Percentiles rank a stretch among this genome's conserved stretches.
Conservation (phyloP, 768 basidiomycete genomes). For the Phaeolepiota aurea region DNA sequence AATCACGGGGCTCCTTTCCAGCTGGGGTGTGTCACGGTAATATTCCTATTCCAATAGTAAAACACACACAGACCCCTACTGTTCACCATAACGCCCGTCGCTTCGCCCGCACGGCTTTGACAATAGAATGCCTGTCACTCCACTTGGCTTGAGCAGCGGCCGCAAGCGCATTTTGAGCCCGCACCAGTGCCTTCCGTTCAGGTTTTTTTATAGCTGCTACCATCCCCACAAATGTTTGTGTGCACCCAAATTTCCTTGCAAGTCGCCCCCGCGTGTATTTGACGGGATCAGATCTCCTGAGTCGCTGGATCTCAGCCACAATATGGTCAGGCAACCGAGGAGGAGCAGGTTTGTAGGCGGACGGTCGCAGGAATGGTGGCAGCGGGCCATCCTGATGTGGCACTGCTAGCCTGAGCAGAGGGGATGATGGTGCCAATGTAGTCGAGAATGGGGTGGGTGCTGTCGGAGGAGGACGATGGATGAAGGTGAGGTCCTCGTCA, state of each 20-base stretch:
- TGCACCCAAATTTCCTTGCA: conserved; percentile 73
- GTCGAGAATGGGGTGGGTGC: conserved; percentile 67
- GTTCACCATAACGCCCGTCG: conserved; percentile 67
- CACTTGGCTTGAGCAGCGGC: conserved; percentile 44
- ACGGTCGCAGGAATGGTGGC: conserved; percentile 41
- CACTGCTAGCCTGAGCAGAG: conserved; percentile 41
- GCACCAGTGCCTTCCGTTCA: conserved; percentile 33
- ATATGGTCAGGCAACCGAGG: conserved; percentile 42
- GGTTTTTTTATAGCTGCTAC: conserved; percentile 55
- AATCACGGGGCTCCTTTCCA: conserved; percentile 16
- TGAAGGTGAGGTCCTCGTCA: conserved; percentile 61
- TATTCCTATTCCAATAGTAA: background rate
- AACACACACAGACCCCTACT: conserved; percentile 2
- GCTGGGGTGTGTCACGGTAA: background rate
- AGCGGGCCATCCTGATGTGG: conserved; percentile 20
- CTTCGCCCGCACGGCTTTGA: conserved; percentile 57
- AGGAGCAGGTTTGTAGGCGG: conserved; percentile 19
- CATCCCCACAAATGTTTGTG: conserved; percentile 54
- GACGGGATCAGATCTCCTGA: conserved; percentile 50
- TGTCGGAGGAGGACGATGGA: conserved; percentile 79
- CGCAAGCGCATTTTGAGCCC: conserved; percentile 37
- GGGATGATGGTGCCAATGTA: conserved; percentile 61
- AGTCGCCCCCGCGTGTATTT: conserved; percentile 56
- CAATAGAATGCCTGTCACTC: conserved; percentile 61
- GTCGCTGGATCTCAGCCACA: conserved; percentile 46